Base-by-base conservation (phyloP, 306 rosid genomes). In the Cajanus cajan region DNA sequence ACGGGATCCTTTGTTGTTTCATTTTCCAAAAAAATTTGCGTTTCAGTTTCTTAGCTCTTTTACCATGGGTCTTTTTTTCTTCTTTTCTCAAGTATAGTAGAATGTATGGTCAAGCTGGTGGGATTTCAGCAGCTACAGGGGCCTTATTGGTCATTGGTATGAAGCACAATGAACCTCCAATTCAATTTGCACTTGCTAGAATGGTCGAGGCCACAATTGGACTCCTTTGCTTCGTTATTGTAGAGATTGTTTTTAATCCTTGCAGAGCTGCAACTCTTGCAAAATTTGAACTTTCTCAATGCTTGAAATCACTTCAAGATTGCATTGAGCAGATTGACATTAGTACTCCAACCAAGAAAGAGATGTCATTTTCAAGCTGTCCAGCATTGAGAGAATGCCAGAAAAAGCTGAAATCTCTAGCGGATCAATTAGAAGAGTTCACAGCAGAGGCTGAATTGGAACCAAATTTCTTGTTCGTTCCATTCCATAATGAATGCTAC, bases 51-150 rank as follows among this genome's bases (percentile, higher is more conserved):
- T 77, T 92, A 50, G 39, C 87, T 13, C 82, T 92, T 50, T 16
- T 94, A 19, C 97, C 96, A 41, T 94, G 95, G 95, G 79, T 92
- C 34, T 1, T 83, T 66, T 86, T 94, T 83, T 54, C 86, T 11
- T 88, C 87, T 83, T 88, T 89, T 80, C 85, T 94, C 4, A 85
- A 84, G 82, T 89, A 90, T 13, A 92, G 95, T 71, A 89, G 79
- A 83, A 88, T 87, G 90, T 94, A 92, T 52, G 97, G 98, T n/a
- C 86, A 82, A 90, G 84, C 93, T 37, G 98, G 98, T 24, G 98
- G 89, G 18, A 70, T 87, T 50, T 81, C 97, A 0, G 91, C 92
- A 44, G 91, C 83, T 43, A 73, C 86, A n/a, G 98, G 92, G 22
- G 97, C 93, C n/a, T 68, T 92, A 59, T 79, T 86, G 36, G 86